phyloP scores from a whole-genome alignment of 805 yeast genomes.

The Yarrowia bubula region DNA sequence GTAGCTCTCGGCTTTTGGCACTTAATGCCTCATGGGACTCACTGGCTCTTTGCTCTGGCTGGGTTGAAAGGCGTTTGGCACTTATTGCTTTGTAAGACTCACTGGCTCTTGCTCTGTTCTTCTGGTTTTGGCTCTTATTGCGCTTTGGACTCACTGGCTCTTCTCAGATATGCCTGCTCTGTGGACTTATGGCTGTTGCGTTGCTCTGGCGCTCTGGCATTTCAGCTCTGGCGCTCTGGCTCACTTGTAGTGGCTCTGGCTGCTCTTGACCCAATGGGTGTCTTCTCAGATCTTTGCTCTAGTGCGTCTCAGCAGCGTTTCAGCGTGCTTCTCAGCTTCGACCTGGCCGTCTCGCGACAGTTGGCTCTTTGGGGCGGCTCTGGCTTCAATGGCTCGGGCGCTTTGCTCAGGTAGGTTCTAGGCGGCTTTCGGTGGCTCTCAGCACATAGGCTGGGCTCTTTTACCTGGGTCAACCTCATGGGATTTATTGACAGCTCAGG shows the following conservation, averaged over 20 bases:
- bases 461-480: background rate
- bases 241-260: background rate
- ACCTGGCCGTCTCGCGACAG: conserved; percentile 23
- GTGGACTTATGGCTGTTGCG: background rate
- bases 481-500: background rate
- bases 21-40: conserved; percentile 7
- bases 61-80: background rate
- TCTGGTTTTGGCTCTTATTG: conserved; percentile 10
- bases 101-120: conserved; percentile 6
- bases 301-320: conserved; percentile 10
- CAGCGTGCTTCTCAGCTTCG: conserved; percentile 6
- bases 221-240: background rate
- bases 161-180: background rate
- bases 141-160: conserved; percentile 6
- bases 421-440: conserved; percentile 23
- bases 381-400: conserved; percentile 17
- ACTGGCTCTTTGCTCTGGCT: conserved; percentile 8
- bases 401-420: conserved; percentile 19
- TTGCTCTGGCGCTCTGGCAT: conserved; percentile 5
- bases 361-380: conserved; percentile 18
- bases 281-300: conserved; percentile 16
- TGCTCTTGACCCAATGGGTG: conserved; percentile 3
- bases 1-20: background rate
- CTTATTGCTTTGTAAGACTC: background rate
- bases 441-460: background rate